Base-by-base conservation (phyloP, 108 stramenopile genomes). In the Asterionellopsis glacialis region DNA sequence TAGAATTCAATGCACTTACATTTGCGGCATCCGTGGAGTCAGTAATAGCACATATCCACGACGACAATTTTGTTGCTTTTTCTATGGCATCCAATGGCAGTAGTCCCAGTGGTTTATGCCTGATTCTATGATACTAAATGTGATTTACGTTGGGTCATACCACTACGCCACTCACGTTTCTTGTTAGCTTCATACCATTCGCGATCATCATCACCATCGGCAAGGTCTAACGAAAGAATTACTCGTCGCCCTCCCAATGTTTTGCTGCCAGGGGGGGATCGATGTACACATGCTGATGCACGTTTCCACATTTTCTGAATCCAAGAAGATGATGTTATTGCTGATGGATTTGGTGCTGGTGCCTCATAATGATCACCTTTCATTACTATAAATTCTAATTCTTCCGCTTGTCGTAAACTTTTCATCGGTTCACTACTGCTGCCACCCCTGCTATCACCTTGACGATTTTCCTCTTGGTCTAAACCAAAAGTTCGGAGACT, bases 381-480 rank as follows among this genome's bases (percentile, higher is more conserved):
- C 82, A 83, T 83, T 0, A 83, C 79, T 22, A 83, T 83, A 55
- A 83, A 83, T 62, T 83, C 76, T 28, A 74, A 39, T 54, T 78
- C 73, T 2, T 59, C 47, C 22, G 82, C 82, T 67, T 57, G 52
- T 56, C 62, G 55, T 11, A 77, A 33, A 42, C 63, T 57, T 41
- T 57, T 38, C 1, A 40, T 22, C 28, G 47, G 10, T 38, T 25
- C 41, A 1, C 60, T 41, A 33, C 5, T 10, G 33, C 33, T 7
- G 5, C 5, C 2, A 33, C 33, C 33, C 7, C 33, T 33, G 33
- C 33, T 33, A n/a, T 33, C 33, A 5, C 5, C 33, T 33, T 33
- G 33, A 33, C n/a, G n/a, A 7, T 33, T 7, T 33, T 33, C 7
- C 7, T 33, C 33, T 33, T 33, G 2, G 33, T 33, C 7, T 33